Conservation (phyloP, 2,329 filamentous ascomycete species). For the Colletotrichum lupini region DNA sequence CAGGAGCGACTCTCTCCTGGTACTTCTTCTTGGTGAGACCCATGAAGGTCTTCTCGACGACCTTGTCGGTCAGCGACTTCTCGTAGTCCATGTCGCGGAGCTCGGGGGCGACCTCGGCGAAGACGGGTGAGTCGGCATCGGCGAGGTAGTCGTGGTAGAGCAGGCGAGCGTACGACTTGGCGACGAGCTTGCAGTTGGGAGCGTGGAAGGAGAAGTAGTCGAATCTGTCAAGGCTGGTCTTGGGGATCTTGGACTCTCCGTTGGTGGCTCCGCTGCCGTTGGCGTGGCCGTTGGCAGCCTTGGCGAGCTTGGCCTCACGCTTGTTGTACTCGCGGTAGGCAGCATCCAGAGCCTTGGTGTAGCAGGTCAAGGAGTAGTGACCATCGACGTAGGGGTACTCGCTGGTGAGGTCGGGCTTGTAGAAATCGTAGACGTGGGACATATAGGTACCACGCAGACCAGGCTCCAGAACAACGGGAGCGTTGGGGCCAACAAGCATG, state of each 20-base stretch:
- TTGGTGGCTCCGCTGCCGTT: constrained; percentile 52
- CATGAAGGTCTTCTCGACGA: constrained; percentile 90
- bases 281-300: constrained; percentile 64
- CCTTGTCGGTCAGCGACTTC: constrained; percentile 83
- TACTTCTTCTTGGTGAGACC: constrained; percentile 85
- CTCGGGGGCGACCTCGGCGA: constrained; percentile 80
- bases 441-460: constrained; percentile 85
- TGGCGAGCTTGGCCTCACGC: constrained; percentile 73
- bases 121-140: constrained; percentile 74
- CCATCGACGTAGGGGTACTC: constrained; percentile 89
- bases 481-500: constrained; percentile 82
- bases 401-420: constrained; percentile 89
- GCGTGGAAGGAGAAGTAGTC: constrained; percentile 87
- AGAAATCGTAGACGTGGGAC: constrained; percentile 89
- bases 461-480: constrained; percentile 80
- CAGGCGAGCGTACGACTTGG: constrained; percentile 86
- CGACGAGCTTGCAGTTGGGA: constrained; percentile 87
- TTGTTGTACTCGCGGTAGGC: constrained; percentile 85
- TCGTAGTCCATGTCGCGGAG: constrained; percentile 82
- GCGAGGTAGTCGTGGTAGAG: constrained; percentile 87
- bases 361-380: constrained; percentile 85
- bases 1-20: constrained; percentile 79
- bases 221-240: constrained; percentile 81
- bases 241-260: constrained; percentile 50
- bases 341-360: constrained; percentile 81